phyloP scores from a whole-genome alignment of 2,329 filamentous ascomycete genomes.

The Scytalidium lignicola region DNA sequence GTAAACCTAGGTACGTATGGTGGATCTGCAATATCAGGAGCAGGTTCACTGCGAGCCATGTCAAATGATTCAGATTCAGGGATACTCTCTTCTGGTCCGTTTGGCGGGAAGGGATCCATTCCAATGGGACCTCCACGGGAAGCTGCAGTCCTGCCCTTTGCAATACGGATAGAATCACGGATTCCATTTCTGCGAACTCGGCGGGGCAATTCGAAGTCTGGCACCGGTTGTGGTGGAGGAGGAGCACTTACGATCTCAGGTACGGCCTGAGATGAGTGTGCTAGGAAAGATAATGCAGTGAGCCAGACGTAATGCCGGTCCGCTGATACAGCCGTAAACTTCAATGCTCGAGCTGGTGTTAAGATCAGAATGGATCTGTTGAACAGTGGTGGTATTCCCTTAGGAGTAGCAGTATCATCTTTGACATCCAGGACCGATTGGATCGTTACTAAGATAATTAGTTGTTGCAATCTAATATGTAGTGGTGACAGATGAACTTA shows the following conservation, averaged over 20 bases:
- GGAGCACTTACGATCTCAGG: constrained; percentile 64
- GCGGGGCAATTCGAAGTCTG: constrained; percentile 39
- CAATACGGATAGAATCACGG: constrained; percentile 83
- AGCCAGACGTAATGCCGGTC: constrained; percentile 95
- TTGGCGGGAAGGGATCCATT: constrained; percentile 23
- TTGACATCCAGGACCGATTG: constrained; percentile 97
- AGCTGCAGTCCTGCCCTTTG: constrained; percentile 57
- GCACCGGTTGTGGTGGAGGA: constrained; percentile 46
- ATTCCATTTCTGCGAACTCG: constrained; percentile 47
- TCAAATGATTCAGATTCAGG: constrained; percentile 21
- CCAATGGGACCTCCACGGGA: constrained; percentile 33
- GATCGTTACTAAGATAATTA: constrained; percentile 65
- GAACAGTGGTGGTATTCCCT: constrained; percentile 62
- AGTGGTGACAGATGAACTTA: constrained; percentile 56
- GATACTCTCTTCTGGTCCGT: constrained; percentile 11
- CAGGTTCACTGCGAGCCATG: constrained; percentile 9
- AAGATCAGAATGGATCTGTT: constrained; percentile 93
- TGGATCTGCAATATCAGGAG: constrained; percentile 52
- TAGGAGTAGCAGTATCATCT: constrained; percentile 83
- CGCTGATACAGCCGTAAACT: constrained; percentile 79
- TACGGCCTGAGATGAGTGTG: constrained; percentile 77
- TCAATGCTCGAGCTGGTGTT: constrained; percentile 87
- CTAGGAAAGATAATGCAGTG: constrained; percentile 88
- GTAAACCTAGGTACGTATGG: constrained; percentile 67
- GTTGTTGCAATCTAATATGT: constrained; percentile 8